Evolutionary conservation across 2,329 filamentous ascomycete genomes (phyloP), one percentile per base, ranked within the genome.

Genomic region (Fonsecaea monophora): DNA sequence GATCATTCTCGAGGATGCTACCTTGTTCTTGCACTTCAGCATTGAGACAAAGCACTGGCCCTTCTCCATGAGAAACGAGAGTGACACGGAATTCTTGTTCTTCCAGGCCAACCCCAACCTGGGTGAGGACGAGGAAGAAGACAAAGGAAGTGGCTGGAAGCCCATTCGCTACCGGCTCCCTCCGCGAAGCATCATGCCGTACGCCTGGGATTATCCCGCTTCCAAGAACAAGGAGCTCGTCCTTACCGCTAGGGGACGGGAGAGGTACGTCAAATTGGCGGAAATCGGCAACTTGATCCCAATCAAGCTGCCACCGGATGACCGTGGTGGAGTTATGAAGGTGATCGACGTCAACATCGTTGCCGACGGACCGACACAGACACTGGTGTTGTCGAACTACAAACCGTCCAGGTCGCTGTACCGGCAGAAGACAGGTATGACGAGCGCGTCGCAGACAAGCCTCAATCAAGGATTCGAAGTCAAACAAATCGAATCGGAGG

Each of bases 11-110:
- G 96, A 99, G 77, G 89, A 92, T 68, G 92, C 94, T 0, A 98
- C 94, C 0, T 90, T 99, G 48, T 99, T 98, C 83, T 78, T 98
- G 38, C 92, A 97, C 74, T 85, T 99, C 66, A 95, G 89, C 75
- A 84, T 94, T 72, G 95, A 99, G 80, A 93, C 87, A 5, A 96
- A 95, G 78, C 92, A 96, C 76, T 99, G 95, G 95, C 95, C 95
- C 0, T 99, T 95, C 80, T 97, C 94, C 0, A 97, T 99, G 89
- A 90, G 95, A 71, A 99, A 99, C 75, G 95, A 98, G 81, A 98
- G 94, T 75, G 94, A 98, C 74, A 91, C 90, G 30, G 95, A 98
- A 76, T 98, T 98, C 78, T 90, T 94, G 57, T 99, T 99, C 81
- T 97, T 91, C 82, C 95, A 99, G 78, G 91, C 92, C 18, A 90